Evolutionary conservation across 2,329 filamentous ascomycete genomes (phyloP), one percentile per base, ranked within the genome.

Genomic region (Davidsoniella australis): DNA sequence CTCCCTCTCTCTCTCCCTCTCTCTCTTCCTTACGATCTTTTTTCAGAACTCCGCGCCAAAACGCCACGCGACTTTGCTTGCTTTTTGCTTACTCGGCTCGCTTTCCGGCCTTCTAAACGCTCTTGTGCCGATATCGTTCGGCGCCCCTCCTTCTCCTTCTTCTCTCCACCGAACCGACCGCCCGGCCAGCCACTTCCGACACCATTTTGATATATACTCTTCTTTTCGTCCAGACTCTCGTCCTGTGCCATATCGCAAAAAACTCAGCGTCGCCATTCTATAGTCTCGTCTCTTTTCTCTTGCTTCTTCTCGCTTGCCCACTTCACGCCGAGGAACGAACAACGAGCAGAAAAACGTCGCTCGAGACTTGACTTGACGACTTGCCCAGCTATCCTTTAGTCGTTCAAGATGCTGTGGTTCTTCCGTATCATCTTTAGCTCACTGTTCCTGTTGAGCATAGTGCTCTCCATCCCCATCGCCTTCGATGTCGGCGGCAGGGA

Each of bases 401-500:
- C 29, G 29, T 16, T 40, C 58, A 62, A 69, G 66, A 94, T 94
- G 85, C 87, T 82, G 72, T 75, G 72, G 82, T 72, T 89, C 65
- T 78, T 88, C 65, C 80, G 82, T 63, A 74, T 82, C 63, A 62
- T 88, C 58, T 85, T 85, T 61, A 85, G 85, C 67, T 72, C 81
- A 62, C 67, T 85, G 66, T 96, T 95, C 68, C 79, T 96, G 59
- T 75, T 88, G 66, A 84, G 84, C 67, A 87, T 95, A 64, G 80
- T 96, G 61, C 83, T 96, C 62, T 94, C 87, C 54, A 91, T 98
- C 62, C 91, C 91, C 54, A 80, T 98, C 62, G 85, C 89, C 60
- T 96, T 96, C 69, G 91, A 98, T 76, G 89, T 96, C 60, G 91
- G 91, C 62, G 91, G 91, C 54, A 81, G 86, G 60, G 88, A 91